Base-by-base conservation (phyloP, 169 alveolate species). In the Plasmodium reichenowi region DNA sequence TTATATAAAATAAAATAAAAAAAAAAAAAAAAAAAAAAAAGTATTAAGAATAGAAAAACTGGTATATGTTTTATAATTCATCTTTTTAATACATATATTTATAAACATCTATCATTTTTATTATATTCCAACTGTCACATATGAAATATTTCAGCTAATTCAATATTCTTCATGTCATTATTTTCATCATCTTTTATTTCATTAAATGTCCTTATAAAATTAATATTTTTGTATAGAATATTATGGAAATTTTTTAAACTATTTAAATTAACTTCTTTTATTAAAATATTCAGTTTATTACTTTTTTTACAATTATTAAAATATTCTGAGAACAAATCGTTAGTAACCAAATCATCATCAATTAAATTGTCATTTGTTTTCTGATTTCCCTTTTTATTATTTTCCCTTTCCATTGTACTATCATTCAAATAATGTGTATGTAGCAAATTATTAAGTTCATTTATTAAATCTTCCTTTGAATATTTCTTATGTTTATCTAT, bases 271-370 rank as follows among this genome's bases (percentile, higher is more conserved):
- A 83, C 63, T 72, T 83, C 91, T 83, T 83, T 83, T 56, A 83
- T 68, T 68, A 83, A 60, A 48, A 72, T 83, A 48, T 58, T 83
- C 62, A 83, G 9, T 52, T 68, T 83, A 15, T 67, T 83, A n/a
- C 47, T 59, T 62, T 63, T 83, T 68, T 72, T 68, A 59, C 83
- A 68, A 62, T 26, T 83, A 72, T 67, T 83, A 48, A 83, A 83
- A 62, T 83, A 83, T 60, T 83, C 91, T 17, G 91, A 83, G 52
- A 83, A 83, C 70, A 83, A 83, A 54, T 83, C 70, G n/a, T 26
- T 58, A 43, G 71, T 83, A n/a, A 83, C 91, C 29, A 10, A 54
- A 50, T 70, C 91, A 45, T 83, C 91, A 58, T 83, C 91, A 48
- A 38, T 56, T 56, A 83, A 20, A 56, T 64, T 76, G 63, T 48